Conservation (phyloP, 148 eudicot species). For the Tetragonia tetragonoides region DNA sequence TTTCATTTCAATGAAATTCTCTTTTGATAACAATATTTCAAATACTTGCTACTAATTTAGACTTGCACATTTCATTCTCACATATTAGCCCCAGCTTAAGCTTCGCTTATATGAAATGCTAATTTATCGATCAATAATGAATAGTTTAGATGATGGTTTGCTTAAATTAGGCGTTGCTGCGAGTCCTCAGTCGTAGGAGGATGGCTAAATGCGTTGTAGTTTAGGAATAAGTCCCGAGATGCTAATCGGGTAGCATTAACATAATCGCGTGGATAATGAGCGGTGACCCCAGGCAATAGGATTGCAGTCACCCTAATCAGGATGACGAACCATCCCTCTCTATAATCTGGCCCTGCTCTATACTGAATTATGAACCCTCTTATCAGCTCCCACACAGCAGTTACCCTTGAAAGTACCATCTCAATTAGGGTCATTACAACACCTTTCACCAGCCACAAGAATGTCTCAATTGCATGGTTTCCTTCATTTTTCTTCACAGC, state of each 20-base stretch:
- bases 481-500: constrained; percentile 31
- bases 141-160: too few relatives aligned
- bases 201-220: neutral
- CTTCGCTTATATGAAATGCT: too few relatives aligned
- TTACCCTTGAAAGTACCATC: constrained; percentile 19
- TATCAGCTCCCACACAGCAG: constrained; percentile 56
- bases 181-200: too few relatives aligned
- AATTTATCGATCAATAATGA: too few relatives aligned
- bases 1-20: too few relatives aligned
- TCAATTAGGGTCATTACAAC: neutral
- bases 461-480: constrained; percentile 21
- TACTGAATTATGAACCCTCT: constrained; percentile 48
- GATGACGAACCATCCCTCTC: constrained; percentile 39
- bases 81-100: too few relatives aligned
- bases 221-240: constrained; percentile 18
- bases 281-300: constrained; percentile 36
- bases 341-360: constrained; percentile 44
- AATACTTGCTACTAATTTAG: too few relatives aligned
- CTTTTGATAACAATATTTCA: too few relatives aligned
- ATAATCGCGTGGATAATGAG: constrained; percentile 57
- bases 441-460: constrained; percentile 9
- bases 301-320: constrained; percentile 38
- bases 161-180: too few relatives aligned
- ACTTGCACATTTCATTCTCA: too few relatives aligned
- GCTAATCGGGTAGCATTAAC: constrained; percentile 50